Evolutionary conservation across 345 rosid species (phyloP).

Genomic region (Aegle marmelos): DNA sequence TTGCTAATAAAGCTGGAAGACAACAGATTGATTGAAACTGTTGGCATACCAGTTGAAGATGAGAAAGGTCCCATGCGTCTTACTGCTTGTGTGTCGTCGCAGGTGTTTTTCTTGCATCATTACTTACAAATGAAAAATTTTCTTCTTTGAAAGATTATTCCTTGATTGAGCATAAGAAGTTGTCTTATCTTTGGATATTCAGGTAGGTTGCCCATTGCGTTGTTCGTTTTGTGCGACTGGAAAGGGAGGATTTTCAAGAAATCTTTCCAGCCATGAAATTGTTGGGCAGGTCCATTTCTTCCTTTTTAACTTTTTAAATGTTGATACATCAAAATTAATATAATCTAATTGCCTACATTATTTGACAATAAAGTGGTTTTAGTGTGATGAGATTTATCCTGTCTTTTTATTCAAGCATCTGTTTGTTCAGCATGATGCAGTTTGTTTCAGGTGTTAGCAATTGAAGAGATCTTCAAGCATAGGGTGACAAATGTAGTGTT

Average conservation of each 20-base stretch:
- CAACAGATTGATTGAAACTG: slow-evolving; percentile 88
- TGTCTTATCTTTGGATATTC: slow-evolving; percentile 17
- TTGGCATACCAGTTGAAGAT: slow-evolving; percentile 85
- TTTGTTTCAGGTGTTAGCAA: slow-evolving; percentile 67
- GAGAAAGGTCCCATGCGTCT: slow-evolving; percentile 81
- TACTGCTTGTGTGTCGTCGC: slow-evolving; percentile 94
- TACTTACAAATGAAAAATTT: neutral
- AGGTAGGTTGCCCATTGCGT: slow-evolving; percentile 96
- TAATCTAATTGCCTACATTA: neutral
- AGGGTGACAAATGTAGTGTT: slow-evolving; percentile 96
- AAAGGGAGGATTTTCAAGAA: slow-evolving; percentile 93
- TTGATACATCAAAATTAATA: neutral
- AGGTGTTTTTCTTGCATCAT: slow-evolving; percentile 40
- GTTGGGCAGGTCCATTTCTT: slow-evolving; percentile 67
- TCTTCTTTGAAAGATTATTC: neutral
- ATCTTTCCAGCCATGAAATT: slow-evolving; percentile 85
- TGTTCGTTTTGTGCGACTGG: slow-evolving; percentile 99
- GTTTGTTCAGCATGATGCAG: neutral
- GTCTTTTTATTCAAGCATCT: neutral
- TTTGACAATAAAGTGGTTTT: neutral
- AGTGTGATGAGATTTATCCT: neutral
- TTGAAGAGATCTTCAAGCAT: slow-evolving; percentile 85
- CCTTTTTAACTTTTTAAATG: neutral
- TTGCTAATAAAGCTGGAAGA: slow-evolving; percentile 78
- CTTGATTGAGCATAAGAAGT: neutral